A percentile compares a stretch with the other conserved stretches of the same genome.
phyloP scores from a whole-genome alignment of 108 stramenopile genomes.

The Schizochytrium sp. region DNA sequence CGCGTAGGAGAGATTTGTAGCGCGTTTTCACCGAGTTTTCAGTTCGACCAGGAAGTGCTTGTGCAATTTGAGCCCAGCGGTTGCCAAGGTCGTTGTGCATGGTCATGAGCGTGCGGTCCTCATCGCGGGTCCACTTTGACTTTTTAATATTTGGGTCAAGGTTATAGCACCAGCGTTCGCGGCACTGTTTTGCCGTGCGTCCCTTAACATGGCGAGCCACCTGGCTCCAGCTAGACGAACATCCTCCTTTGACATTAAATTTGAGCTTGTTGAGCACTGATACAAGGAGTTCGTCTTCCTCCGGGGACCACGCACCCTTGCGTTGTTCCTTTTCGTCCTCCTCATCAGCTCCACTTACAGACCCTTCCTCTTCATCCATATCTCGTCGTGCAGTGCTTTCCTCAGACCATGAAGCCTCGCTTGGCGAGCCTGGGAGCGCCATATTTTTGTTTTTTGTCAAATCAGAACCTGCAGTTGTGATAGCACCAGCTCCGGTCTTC shows the following conservation, averaged over 20 bases:
- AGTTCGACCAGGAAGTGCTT: constrained; percentile 66
- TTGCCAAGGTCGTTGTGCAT: constrained; percentile 64
- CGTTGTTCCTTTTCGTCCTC: background rate
- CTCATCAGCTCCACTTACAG: too few relatives aligned
- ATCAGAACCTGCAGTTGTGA: too few relatives aligned
- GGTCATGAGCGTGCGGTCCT: constrained; percentile 72
- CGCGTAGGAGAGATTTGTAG: constrained; percentile 61
- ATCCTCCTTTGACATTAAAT: constrained; percentile 6
- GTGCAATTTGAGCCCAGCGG: constrained; percentile 67
- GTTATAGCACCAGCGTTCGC: constrained; percentile 77
- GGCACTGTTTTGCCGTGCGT: constrained; percentile 75
- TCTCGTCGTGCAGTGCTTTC: too few relatives aligned
- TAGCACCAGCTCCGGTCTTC: too few relatives aligned
- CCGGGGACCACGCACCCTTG: constrained; percentile 42
- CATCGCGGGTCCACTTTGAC: constrained; percentile 71
- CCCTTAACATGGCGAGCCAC: constrained; percentile 69
- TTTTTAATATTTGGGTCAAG: constrained; percentile 74
- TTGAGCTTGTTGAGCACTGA: background rate
- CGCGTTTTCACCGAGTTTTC: constrained; percentile 67
- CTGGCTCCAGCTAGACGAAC: constrained; percentile 68
- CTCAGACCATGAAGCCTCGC: too few relatives aligned
- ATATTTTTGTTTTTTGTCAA: too few relatives aligned
- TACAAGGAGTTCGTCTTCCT: background rate
- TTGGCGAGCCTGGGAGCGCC: too few relatives aligned
- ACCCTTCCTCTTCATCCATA: too few relatives aligned